phyloP scores from a whole-genome alignment of 2,329 filamentous ascomycete species.

The Trichoderma hamatum region DNA sequence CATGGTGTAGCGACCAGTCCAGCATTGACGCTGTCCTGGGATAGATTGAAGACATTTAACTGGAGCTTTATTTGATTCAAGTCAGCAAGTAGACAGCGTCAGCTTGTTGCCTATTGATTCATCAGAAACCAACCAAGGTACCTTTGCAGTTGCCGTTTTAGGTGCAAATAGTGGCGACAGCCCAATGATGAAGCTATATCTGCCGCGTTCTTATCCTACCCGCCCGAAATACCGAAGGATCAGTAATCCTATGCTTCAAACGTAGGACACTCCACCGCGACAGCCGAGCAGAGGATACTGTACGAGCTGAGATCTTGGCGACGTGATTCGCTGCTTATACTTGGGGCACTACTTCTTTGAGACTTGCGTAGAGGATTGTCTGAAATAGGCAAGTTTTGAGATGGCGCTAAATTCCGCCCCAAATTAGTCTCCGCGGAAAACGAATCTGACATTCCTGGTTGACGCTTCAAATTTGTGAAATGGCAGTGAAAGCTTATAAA shows the following conservation, averaged over 20 bases:
- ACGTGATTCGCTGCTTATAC: neutral
- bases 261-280: neutral
- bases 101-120: neutral
- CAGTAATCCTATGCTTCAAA: neutral
- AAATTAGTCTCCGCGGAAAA: neutral
- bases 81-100: neutral
- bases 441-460: neutral
- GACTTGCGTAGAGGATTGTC: neutral
- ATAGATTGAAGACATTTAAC: neutral
- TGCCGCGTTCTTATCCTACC: neutral
- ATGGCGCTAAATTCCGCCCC: neutral
- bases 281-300: neutral
- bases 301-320: neutral
- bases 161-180: neutral
- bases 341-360: neutral
- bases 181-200: neutral
- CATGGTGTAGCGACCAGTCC: too few relatives aligned
- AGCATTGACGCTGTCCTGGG: neutral
- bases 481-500: neutral
- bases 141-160: neutral
- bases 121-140: neutral
- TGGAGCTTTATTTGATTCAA: neutral
- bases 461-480: neutral
- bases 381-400: neutral
- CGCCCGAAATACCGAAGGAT: neutral